phyloP scores from a whole-genome alignment of 2,329 filamentous ascomycete species.

The Cordyceps sp. region DNA sequence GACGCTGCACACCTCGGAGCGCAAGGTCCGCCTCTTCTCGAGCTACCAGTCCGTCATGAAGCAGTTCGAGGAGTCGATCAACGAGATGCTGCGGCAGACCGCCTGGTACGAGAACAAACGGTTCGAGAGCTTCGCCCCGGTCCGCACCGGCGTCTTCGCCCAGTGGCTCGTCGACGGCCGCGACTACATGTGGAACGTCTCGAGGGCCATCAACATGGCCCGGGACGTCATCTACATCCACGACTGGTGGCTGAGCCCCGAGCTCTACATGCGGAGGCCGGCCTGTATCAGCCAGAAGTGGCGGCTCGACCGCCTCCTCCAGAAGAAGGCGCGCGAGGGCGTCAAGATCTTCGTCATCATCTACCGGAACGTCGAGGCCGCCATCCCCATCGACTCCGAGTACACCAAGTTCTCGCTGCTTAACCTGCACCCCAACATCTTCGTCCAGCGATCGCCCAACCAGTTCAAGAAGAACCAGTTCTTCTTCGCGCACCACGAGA shows the following conservation, averaged over 20 bases:
- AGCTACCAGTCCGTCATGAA: slow-evolving; percentile 76
- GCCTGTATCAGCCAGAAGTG: slow-evolving; percentile 96
- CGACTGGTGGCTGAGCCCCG: slow-evolving; percentile 97
- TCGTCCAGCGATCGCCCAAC: slow-evolving; percentile 89
- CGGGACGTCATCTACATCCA: slow-evolving; percentile 98
- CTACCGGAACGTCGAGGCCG: slow-evolving; percentile 93
- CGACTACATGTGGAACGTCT: slow-evolving; percentile 99
- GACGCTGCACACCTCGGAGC: slow-evolving; percentile 78
- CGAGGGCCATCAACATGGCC: slow-evolving; percentile 88
- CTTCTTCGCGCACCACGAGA: slow-evolving; percentile 98
- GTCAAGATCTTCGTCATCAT: slow-evolving; percentile 97
- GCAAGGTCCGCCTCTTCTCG: slow-evolving; percentile 80
- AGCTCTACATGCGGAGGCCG: slow-evolving; percentile 86
- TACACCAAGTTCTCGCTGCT: slow-evolving; percentile 95
- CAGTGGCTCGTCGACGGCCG: slow-evolving; percentile 95
- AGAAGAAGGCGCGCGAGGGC: slow-evolving; percentile 82
- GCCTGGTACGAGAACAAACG: slow-evolving; percentile 71
- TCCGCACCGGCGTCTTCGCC: slow-evolving; percentile 71
- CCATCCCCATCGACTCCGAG: slow-evolving; percentile 93
- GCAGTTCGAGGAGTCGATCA: slow-evolving; percentile 89
- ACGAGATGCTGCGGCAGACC: slow-evolving; percentile 68
- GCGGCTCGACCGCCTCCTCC: slow-evolving; percentile 84
- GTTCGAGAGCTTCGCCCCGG: slow-evolving; percentile 86
- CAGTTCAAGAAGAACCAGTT: slow-evolving; percentile 98
- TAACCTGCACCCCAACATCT: slow-evolving; percentile 89